Evolutionary conservation across 73 alveolate genomes (phyloP).

Genomic region (Paramecium bursaria): DNA sequence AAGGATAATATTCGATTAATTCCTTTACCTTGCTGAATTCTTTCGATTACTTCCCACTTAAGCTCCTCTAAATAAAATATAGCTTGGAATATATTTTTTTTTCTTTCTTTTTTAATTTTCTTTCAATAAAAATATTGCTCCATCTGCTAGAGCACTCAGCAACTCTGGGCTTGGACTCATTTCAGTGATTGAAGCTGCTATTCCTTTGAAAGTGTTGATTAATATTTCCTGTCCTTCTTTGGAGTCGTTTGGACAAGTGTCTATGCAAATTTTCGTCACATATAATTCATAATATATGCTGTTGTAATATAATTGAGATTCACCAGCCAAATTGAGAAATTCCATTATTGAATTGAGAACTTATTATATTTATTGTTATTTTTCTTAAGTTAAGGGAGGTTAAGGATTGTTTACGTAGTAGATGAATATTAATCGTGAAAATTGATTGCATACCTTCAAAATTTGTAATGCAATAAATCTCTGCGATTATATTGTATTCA

Average conservation of each 20-base stretch:
- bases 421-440: background rate
- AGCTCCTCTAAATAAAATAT: background rate
- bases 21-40: background rate
- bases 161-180: constrained; percentile 1
- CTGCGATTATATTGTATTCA: background rate
- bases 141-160: background rate
- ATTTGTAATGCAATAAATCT: background rate
- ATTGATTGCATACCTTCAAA: background rate
- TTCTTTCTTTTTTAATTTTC: background rate
- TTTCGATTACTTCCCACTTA: background rate
- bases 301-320: constrained; percentile 1
- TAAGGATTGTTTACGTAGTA: background rate
- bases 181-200: background rate
- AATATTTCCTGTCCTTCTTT: background rate
- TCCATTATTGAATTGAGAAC: background rate
- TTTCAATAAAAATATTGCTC: background rate
- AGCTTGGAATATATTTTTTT: background rate
- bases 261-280: background rate
- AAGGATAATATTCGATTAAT: background rate
- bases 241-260: background rate
- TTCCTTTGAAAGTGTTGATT: background rate
- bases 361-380: background rate
- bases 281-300: background rate
- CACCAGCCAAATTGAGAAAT: background rate
- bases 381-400: background rate